These are phyloP conservation scores for Neonectria hederae DNA, from an alignment of 2,329 filamentous ascomycete species.

Conservation along the genomic window DNA sequence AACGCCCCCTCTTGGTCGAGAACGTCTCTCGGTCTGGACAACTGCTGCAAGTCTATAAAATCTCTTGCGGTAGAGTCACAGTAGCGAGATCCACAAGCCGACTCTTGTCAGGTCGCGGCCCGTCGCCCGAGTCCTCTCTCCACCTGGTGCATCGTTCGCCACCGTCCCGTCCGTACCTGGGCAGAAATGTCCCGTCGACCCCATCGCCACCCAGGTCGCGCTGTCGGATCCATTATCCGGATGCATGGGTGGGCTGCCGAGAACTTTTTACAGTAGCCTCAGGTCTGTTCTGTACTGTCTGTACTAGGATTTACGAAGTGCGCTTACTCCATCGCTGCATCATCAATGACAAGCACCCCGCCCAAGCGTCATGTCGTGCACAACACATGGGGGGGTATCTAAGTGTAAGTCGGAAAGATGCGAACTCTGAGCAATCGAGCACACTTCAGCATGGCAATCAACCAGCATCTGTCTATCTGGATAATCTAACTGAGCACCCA, in stretches of 20 bases:
- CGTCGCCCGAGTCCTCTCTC: constrained; percentile 5
- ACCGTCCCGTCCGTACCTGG: neutral
- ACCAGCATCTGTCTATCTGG: neutral
- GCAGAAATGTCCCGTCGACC: neutral
- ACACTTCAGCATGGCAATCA: neutral
- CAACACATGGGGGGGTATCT: neutral
- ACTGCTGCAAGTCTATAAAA: constrained; percentile 27
- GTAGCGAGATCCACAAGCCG: constrained; percentile 7
- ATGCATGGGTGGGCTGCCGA: neutral
- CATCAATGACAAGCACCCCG: neutral
- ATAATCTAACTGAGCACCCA: neutral
- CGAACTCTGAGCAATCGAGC: neutral
- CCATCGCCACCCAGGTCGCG: neutral
- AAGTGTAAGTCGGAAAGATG: neutral
- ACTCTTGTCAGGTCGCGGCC: constrained; percentile 8
- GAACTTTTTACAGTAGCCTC: neutral
- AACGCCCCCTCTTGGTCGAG: constrained; percentile 23
- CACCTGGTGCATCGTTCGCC: constrained; percentile 1
- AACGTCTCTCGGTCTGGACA: constrained; percentile 37
- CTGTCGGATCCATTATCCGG: neutral
- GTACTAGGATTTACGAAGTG: neutral
- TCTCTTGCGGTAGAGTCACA: constrained; percentile 4
- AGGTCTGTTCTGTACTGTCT: neutral
- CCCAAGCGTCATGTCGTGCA: neutral
- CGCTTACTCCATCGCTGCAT: neutral